These are phyloP conservation scores for Populus davidiana DNA, from an alignment of 345 rosid species.

Conservation along the genomic window DNA sequence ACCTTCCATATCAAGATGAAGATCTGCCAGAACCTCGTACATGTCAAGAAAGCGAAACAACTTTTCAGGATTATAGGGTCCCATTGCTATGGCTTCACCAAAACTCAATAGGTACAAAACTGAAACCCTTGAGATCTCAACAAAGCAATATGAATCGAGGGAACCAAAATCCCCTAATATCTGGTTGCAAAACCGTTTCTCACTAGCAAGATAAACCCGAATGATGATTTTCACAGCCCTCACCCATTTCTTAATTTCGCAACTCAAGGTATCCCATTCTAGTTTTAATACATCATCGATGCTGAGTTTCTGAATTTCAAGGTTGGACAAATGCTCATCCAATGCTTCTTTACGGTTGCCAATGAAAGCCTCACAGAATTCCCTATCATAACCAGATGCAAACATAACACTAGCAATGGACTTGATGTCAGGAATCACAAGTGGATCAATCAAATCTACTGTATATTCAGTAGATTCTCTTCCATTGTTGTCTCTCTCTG, in stretches of 20 bases:
- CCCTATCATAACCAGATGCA: constrained; percentile 46
- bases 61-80: constrained; percentile 56
- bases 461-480: constrained; percentile 20
- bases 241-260: constrained; percentile 65
- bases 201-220: constrained; percentile 51
- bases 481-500: constrained; percentile 22
- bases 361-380: constrained; percentile 52
- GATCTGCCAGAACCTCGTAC: constrained; percentile 56
- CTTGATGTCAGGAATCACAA: constrained; percentile 49
- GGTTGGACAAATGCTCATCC: constrained; percentile 47
- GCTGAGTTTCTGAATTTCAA: constrained; percentile 51
- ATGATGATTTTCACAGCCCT: constrained; percentile 50
- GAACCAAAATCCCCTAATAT: constrained; percentile 53
- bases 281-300: constrained; percentile 55
- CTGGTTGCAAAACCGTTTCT: constrained; percentile 57
- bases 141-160: constrained; percentile 38
- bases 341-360: constrained; percentile 50
- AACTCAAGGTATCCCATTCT: constrained; percentile 49
- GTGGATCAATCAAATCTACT: constrained; percentile 51
- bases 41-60: constrained; percentile 62
- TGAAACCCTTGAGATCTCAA: constrained; percentile 48
- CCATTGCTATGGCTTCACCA: constrained; percentile 66
- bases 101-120: constrained; percentile 58
- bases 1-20: constrained; percentile 44
- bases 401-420: constrained; percentile 68